Conservation (phyloP, 2,329 filamentous ascomycete species). For the Diaporthe vexans region DNA sequence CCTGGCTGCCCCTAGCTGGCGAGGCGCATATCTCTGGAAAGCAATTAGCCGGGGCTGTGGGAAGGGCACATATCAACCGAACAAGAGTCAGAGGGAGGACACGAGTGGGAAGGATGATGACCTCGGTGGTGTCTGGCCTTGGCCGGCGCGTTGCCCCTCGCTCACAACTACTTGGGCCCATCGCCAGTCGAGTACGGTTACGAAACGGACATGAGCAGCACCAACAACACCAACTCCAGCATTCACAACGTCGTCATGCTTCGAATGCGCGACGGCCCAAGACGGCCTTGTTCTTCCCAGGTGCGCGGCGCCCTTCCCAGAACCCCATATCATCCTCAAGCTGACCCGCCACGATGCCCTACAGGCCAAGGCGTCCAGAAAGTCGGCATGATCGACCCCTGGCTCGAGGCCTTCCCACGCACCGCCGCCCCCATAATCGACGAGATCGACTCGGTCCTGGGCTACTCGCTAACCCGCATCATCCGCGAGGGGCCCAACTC, state of each 20-base stretch:
- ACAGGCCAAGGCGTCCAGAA: constrained; percentile 90
- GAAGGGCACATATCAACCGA: background rate
- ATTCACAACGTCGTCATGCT: constrained; percentile 37
- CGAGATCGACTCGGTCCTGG: constrained; percentile 85
- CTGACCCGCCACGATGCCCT: constrained; percentile 18
- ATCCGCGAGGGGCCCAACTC: constrained; percentile 86
- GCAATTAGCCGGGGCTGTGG: background rate
- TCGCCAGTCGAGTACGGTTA: constrained; percentile 17
- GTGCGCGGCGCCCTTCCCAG: constrained; percentile 51
- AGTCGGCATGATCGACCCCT: constrained; percentile 88
- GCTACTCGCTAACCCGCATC: constrained; percentile 80
- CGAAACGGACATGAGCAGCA: constrained; percentile 1
- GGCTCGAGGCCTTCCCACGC: constrained; percentile 87
- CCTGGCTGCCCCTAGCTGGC: constrained; percentile 34
- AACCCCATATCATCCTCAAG: background rate
- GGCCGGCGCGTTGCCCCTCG: constrained; percentile 9
- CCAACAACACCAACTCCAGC: constrained; percentile 4
- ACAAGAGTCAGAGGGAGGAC: background rate
- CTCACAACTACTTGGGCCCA: background rate
- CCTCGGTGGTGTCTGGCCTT: constrained; percentile 14
- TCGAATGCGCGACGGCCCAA: constrained; percentile 48
- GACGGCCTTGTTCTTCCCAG: constrained; percentile 74
- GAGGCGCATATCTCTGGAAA: background rate
- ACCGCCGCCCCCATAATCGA: constrained; percentile 84
- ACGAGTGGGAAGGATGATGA: constrained; percentile 27